phyloP scores from a whole-genome alignment of 305 asterid genomes.

The Petunia hybrid region DNA sequence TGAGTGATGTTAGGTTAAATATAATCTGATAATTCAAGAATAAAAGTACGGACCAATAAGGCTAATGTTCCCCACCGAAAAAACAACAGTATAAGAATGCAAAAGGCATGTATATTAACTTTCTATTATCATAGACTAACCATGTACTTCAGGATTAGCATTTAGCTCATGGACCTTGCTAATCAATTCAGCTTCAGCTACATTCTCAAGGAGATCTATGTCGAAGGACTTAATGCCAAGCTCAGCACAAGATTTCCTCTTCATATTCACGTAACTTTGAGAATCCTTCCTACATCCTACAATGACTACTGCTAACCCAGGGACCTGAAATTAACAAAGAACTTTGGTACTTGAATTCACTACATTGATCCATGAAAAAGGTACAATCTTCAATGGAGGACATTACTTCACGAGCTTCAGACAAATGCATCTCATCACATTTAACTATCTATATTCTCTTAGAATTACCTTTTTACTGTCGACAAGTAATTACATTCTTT shows the following conservation, averaged over 20 bases:
- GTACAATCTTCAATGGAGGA: background rate
- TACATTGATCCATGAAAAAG: background rate
- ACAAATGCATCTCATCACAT: background rate
- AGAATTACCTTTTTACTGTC: background rate
- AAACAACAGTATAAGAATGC: background rate
- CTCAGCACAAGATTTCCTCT: conserved; percentile 94
- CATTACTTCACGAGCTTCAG: background rate
- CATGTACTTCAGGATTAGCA: conserved; percentile 87
- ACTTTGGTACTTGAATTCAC: background rate
- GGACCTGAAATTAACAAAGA: conserved; percentile 66
- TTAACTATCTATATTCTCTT: background rate
- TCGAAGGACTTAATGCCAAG: conserved; percentile 84
- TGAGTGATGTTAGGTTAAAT: background rate
- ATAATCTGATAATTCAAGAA: background rate
- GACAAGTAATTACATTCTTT: background rate
- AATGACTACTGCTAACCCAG: conserved; percentile 93
- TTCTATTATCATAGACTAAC: conserved; percentile 50
- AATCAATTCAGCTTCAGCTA: conserved; percentile 73
- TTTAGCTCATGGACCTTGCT: conserved; percentile 80
- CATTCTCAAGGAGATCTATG: conserved; percentile 78
- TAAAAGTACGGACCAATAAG: background rate
- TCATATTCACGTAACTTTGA: conserved; percentile 90
- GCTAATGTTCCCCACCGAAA: background rate
- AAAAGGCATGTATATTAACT: conserved; percentile 22
- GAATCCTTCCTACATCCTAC: conserved; percentile 93